Base-by-base conservation (phyloP, 208 protist species). In the Crithidia thermophila region DNA sequence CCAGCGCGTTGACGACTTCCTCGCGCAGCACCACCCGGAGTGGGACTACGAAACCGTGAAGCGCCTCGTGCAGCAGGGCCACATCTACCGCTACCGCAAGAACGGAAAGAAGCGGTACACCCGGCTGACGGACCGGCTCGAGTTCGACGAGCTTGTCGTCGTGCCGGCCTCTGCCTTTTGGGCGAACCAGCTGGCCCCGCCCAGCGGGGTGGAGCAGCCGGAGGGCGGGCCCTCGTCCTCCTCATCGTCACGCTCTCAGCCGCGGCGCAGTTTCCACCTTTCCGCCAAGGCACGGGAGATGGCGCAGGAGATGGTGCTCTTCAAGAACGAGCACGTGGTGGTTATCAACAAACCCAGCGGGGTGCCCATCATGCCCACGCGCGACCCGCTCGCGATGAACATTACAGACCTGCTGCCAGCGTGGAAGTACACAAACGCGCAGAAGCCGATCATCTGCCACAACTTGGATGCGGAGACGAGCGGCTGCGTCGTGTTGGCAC, bases 241-340 rank as follows among this genome's bases (percentile, higher is more conserved):
- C 30, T 14, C 45, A 16, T 11, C 42, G 25, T 30, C 28, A 37
- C 28, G 36, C 8, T 25, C 27, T 36, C 57, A 34, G 55, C 18
- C 42, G 43, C 67, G 57, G 40, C 43, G 72, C 27, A 20, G 46
- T 3, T 89, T 95, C 70, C 79, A 79, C 42, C 77, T 97, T 11
- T 94, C 91, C 4, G 42, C 75, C 16, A 65, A 82, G 56, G 84
- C 83, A 31, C 56, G 82, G 6, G 85, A 95, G 63, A 86, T 82
- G 76, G 91, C 92, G 34, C 88, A 93, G 63, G 79, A 90, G 40
- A 96, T 96, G 93, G 91, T 97, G 31, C 74, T 98, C 14, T 98
- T 97, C 73, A 98, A 95, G 74, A 98, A 97, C 65, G 90, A 97
- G 55, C 87, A 98, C 63, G 89, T 97, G 31, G 87, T 98, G 64